Percentiles rank a stretch among this genome's conserved stretches.
phyloP scores from a whole-genome alignment of 345 rosid species.

The Populus simonii region DNA sequence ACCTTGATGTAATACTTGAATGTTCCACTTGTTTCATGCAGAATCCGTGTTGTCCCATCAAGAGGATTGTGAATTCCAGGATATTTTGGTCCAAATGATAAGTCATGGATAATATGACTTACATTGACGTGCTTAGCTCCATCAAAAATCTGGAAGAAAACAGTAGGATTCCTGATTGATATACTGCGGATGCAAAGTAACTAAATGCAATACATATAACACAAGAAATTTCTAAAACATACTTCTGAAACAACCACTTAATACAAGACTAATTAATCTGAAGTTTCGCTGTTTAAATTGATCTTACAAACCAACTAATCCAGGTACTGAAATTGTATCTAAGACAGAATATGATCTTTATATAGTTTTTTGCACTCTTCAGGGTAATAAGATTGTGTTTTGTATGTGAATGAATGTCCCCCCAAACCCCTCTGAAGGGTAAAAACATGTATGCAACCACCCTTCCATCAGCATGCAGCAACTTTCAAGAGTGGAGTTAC shows the following conservation, averaged over 20 bases:
- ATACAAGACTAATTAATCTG: background rate
- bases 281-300: no score
- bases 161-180: background rate
- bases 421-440: background rate
- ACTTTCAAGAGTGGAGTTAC: background rate
- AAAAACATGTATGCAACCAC: background rate
- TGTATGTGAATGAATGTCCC: background rate
- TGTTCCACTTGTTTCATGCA: constrained; percentile 77
- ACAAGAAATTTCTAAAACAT: background rate
- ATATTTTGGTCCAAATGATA: constrained; percentile 93
- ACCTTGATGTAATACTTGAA: constrained; percentile 98
- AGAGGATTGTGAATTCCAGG: constrained; percentile 97
- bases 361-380: background rate
- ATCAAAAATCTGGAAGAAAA: constrained; percentile 68
- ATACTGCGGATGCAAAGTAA: background rate
- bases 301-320: background rate
- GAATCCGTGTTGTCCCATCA: constrained; percentile 67
- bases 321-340: background rate
- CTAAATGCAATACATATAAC: background rate
- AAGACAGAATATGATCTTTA: background rate
- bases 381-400: background rate
- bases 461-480: background rate
- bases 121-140: constrained; percentile 82
- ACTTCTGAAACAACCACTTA: background rate
- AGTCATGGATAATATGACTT: constrained; percentile 80